Conservation (phyloP, 2,329 filamentous ascomycete genomes). For the Claviceps citrina region DNA sequence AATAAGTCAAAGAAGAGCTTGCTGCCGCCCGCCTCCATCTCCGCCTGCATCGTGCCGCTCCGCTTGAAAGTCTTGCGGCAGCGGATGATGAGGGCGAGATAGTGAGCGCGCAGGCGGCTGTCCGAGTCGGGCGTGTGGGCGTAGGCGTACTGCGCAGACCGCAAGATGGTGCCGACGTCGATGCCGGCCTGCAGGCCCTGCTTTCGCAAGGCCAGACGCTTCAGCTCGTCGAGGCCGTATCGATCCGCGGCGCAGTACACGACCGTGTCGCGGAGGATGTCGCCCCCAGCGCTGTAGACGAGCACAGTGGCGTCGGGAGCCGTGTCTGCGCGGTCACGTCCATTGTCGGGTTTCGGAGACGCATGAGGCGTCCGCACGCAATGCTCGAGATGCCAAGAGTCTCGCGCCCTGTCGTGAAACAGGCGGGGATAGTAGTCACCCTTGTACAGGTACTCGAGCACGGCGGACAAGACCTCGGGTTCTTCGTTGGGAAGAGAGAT, state of each 20-base stretch:
- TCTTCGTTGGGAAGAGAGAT: conserved; percentile 61
- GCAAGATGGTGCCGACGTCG: conserved; percentile 79
- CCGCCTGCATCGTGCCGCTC: conserved; percentile 95
- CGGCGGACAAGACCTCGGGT: conserved; percentile 80
- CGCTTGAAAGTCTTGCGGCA: conserved; percentile 95
- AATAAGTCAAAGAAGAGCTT: conserved; percentile 98
- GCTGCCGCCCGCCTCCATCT: conserved; percentile 83
- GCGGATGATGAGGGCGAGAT: conserved; percentile 92
- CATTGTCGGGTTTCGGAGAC: conserved; percentile 36
- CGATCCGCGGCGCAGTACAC: conserved; percentile 86
- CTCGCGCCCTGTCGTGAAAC: conserved; percentile 69
- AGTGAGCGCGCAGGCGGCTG: conserved; percentile 85
- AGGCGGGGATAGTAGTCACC: conserved; percentile 88
- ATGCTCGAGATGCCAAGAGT: conserved; percentile 83
- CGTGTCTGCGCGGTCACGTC: conserved; percentile 29
- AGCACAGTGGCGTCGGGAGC: conserved; percentile 45
- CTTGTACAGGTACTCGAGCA: conserved; percentile 96
- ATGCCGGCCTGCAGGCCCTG: conserved; percentile 88
- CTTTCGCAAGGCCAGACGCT: conserved; percentile 81
- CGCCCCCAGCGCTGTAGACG: conserved; percentile 56
- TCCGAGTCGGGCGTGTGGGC: conserved; percentile 87
- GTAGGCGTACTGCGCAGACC: conserved; percentile 88
- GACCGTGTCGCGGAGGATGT: conserved; percentile 79
- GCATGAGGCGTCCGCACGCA: conserved; percentile 25
- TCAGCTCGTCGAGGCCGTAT: conserved; percentile 84